Conservation (phyloP, 2,329 filamentous ascomycete species). For the Clarireedia paspali region DNA sequence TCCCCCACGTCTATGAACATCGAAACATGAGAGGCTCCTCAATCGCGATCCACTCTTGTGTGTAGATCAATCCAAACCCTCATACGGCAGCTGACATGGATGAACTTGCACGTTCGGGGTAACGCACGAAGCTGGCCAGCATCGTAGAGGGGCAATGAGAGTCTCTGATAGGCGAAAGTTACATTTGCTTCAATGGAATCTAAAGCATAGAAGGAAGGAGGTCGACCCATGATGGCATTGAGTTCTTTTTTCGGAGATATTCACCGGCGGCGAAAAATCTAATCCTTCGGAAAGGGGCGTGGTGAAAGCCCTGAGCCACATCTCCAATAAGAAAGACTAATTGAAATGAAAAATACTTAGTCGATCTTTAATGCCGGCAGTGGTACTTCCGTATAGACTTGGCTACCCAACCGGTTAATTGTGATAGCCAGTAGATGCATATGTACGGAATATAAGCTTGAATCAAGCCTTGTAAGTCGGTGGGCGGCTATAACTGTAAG, state of each 20-base stretch:
- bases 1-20: background rate
- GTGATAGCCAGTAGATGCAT: background rate
- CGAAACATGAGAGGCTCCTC: background rate
- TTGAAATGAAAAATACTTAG: background rate
- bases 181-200: background rate
- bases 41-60: background rate
- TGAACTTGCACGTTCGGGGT: too few species aligned
- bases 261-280: background rate
- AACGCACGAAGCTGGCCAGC: too few species aligned
- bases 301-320: too few species aligned
- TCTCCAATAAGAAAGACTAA: too few species aligned
- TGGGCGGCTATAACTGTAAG: background rate
- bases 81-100: too few species aligned
- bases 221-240: background rate
- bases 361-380: background rate
- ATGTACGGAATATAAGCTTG: conserved; percentile 8
- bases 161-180: background rate
- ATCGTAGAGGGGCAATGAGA: background rate
- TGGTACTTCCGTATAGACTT: background rate
- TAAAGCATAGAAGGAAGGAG: conserved; percentile 1
- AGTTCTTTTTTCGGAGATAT: background rate
- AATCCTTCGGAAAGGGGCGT: background rate
- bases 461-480: conserved; percentile 5
- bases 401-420: background rate
- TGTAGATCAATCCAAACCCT: too few species aligned